Evolutionary conservation across 306 rosid genomes (phyloP), one percentile per base, ranked within the genome.

Genomic region (Luffa aegyptiaca): DNA sequence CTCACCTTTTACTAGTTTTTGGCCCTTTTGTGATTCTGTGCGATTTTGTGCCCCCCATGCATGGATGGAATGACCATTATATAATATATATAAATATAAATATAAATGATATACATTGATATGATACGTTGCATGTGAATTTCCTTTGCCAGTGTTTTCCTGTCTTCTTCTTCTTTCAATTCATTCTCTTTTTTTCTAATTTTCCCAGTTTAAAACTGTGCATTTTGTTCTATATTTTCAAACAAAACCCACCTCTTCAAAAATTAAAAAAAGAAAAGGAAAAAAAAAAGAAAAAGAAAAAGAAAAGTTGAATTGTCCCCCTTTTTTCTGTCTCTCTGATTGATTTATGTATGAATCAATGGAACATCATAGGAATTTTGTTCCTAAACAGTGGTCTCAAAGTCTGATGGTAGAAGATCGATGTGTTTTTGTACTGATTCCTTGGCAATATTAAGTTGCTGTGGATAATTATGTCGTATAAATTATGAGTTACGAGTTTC

Each of bases 31-130:
- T 59, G 90, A 86, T 88, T 82, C 82, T 86, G 59, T 53, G 16
- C 51, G 88, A 88, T 88, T 83, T 80, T 84, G 62, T 85, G 90
- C 86, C 78, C 90, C 92, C 90, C 84, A 87, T 42, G 53, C 36
- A 42, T 69, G 55, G 75, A 69, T 69, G 75, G 53, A 49, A 79
- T 65, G 75, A 10, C 31, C 35, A 75, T 53, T 8, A 39, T 13
- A 36, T 57, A 6, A 21, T 13, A 36, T 64, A 64, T 4, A 31
- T 1, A 57, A 0, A 31, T 13, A 36, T 14, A 14, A 2, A 48
- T 48, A 48, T 10, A 48, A 3, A 48, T 48, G 52, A 48, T 12
- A 16, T 37, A 65, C 21, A 65, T 14, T 35, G 46, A 65, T 7
- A 70, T 68, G 52, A n/a, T 66, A 42, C 5, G 33, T 18, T 69